Evolutionary conservation across 139 green algal species (phyloP).

Genomic region (Chlorella sp.): DNA sequence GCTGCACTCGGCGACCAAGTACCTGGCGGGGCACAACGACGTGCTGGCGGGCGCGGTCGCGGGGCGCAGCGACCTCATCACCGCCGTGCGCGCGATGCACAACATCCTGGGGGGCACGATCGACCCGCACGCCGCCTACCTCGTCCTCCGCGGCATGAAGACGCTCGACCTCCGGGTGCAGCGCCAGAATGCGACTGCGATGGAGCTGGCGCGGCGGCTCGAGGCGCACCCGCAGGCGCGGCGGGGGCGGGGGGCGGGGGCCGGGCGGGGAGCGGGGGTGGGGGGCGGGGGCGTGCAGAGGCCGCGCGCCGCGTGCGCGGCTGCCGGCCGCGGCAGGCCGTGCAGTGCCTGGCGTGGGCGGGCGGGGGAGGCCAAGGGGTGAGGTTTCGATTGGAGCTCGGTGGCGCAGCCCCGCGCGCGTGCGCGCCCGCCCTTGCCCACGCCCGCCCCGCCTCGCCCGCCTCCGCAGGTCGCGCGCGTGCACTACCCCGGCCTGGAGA

Average conservation of each 20-base stretch:
- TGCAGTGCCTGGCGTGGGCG: too few relatives aligned
- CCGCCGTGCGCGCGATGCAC: conserved; percentile 88
- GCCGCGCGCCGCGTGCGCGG: too few relatives aligned
- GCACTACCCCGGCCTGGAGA: conserved; percentile 84
- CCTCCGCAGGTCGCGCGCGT: conserved; percentile 63
- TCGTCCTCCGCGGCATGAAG: conserved; percentile 98
- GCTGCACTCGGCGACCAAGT: conserved; percentile 98
- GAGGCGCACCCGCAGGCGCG: conserved; percentile 92
- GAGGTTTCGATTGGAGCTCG: too few relatives aligned
- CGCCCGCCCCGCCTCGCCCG: too few relatives aligned
- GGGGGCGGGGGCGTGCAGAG: too few relatives aligned
- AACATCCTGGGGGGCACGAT: conserved; percentile 97
- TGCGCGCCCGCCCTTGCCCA: background rate
- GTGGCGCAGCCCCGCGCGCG: conserved; percentile 26
- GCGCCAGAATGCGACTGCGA: conserved; percentile 74
- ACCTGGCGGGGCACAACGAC: conserved; percentile 98
- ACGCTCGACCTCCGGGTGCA: conserved; percentile 93
- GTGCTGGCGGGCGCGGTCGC: conserved; percentile 91
- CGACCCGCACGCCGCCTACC: conserved; percentile 95
- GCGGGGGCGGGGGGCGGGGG: too few relatives aligned
- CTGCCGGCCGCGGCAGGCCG: too few relatives aligned
- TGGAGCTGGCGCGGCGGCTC: conserved; percentile 76
- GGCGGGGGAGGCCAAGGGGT: too few relatives aligned
- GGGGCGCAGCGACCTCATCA: conserved; percentile 79
- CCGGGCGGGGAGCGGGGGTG: too few relatives aligned